These are phyloP conservation scores for Penium margaritaceum DNA, from an alignment of 139 green algal species.

Conservation along the genomic window DNA sequence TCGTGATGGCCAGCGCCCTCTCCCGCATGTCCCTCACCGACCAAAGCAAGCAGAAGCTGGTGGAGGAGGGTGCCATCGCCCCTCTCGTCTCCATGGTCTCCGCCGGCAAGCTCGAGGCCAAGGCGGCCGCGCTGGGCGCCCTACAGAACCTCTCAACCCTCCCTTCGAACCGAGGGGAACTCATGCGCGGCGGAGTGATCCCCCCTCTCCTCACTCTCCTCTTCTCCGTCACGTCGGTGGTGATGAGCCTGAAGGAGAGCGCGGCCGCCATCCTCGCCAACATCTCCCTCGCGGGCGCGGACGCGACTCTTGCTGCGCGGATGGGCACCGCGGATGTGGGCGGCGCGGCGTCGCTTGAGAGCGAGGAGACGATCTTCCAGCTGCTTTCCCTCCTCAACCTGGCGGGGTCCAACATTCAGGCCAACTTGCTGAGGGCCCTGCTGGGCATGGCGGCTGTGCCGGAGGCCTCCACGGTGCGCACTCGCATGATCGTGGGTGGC, in stretches of 20 bases:
- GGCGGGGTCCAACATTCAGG: conserved; percentile 2
- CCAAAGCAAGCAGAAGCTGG: conserved; percentile 21
- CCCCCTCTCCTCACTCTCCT: conserved; percentile 29
- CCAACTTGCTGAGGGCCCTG: too few relatives aligned
- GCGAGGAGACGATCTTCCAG: conserved; percentile 35
- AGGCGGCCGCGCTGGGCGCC: conserved; percentile 29
- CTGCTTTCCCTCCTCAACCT: conserved; percentile 31
- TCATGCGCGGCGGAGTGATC: conserved; percentile 23
- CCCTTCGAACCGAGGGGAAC: conserved; percentile 4
- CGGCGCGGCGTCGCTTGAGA: conserved; percentile 10
- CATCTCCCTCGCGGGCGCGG: conserved; percentile 1
- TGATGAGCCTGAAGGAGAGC: conserved; percentile 31
- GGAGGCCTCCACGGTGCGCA: too few relatives aligned
- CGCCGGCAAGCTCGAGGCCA: conserved; percentile 34
- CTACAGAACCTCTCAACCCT: conserved; percentile 31
- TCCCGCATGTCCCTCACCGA: conserved; percentile 31
- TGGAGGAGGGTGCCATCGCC: conserved; percentile 24
- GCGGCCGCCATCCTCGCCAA: conserved; percentile 29
- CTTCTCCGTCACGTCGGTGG: conserved; percentile 40
- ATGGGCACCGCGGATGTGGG: neutral
- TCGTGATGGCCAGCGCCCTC: conserved; percentile 30
- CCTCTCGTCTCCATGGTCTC: conserved; percentile 29
- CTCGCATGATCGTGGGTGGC: conserved; percentile 3
- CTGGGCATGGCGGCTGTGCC: too few relatives aligned
- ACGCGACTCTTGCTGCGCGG: too few relatives aligned